Conservation (phyloP, 768 basidiomycete species). For the Crassisporium funariophilum region DNA sequence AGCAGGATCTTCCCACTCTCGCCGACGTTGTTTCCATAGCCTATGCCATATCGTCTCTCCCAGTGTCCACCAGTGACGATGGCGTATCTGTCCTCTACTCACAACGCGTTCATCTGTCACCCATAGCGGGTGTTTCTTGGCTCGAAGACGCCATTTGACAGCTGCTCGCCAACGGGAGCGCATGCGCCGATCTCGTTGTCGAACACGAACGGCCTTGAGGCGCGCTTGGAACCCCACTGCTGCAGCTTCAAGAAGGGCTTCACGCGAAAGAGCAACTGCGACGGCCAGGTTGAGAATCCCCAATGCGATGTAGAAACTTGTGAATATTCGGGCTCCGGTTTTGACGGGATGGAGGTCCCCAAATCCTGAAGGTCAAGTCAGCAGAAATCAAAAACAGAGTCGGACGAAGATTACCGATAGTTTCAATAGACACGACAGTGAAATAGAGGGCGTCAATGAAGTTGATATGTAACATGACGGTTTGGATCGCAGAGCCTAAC, state of each 20-base stretch:
- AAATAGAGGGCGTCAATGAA: slow-evolving; percentile 84
- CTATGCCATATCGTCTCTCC: slow-evolving; percentile 12
- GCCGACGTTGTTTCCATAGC: slow-evolving; percentile 15
- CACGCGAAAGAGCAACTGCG: slow-evolving; percentile 64
- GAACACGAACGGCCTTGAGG: slow-evolving; percentile 45
- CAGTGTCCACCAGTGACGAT: slow-evolving; percentile 17
- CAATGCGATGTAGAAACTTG: slow-evolving; percentile 56
- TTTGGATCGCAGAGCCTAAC: slow-evolving; percentile 64
- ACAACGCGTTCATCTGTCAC: slow-evolving; percentile 30
- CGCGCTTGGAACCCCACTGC: slow-evolving; percentile 66
- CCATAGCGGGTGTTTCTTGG: slow-evolving; percentile 53
- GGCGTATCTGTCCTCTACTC: slow-evolving; percentile 4
- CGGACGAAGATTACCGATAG: slow-evolving; percentile 43
- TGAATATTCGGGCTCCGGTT: slow-evolving; percentile 57
- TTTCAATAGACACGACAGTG: slow-evolving; percentile 72
- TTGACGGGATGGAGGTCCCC: slow-evolving; percentile 69
- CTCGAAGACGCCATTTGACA: slow-evolving; percentile 63
- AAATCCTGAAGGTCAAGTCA: slow-evolving; percentile 48
- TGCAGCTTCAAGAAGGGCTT: slow-evolving; percentile 72
- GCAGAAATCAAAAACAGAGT: slow-evolving; percentile 2
- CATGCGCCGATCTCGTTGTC: slow-evolving; percentile 50
- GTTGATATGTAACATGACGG: slow-evolving; percentile 51
- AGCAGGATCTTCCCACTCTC: slow-evolving; percentile 22
- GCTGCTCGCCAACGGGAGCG: slow-evolving; percentile 60
- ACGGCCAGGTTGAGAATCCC: slow-evolving; percentile 69